Conservation (phyloP, 495 filamentous ascomycete genomes). For the Penicillium ochrochloron region DNA sequence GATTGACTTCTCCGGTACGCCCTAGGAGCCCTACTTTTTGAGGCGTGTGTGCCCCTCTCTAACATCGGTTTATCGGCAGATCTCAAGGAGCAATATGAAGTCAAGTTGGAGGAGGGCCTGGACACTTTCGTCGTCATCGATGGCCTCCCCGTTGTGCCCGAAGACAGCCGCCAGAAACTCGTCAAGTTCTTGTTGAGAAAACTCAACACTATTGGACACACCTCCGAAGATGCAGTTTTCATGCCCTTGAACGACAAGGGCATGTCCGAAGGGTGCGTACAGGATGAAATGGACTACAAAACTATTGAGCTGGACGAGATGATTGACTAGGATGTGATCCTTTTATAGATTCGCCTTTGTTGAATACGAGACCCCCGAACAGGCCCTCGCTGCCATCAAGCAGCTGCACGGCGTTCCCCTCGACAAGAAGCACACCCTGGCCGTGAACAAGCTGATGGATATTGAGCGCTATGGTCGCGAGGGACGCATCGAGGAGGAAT, state of each 20-base stretch:
- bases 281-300: not conserved
- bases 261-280: conserved; percentile 78
- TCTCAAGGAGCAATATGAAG: conserved; percentile 88
- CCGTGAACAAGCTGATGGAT: conserved; percentile 97
- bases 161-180: conserved; percentile 85
- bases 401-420: conserved; percentile 79
- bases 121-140: conserved; percentile 96
- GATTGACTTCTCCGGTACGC: conserved; percentile 82
- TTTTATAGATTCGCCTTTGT: conserved; percentile 82
- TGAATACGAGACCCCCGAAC: conserved; percentile 90
- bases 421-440: conserved; percentile 93
- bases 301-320: conserved; percentile 2
- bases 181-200: conserved; percentile 94
- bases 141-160: conserved; percentile 82
- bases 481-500: conserved; percentile 89
- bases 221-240: conserved; percentile 82
- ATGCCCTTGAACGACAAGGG: conserved; percentile 89
- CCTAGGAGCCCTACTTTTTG: conserved; percentile 20
- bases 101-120: conserved; percentile 91
- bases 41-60: conserved; percentile 37
- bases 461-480: conserved; percentile 95
- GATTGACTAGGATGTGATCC: conserved; percentile 19
- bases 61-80: conserved; percentile 54
- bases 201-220: conserved; percentile 80
- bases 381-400: conserved; percentile 86